A percentile compares a stretch with the other conserved stretches of the same genome.
phyloP scores from a whole-genome alignment of 1,284 basidiomycete species.

The Pseudozyma tsukubaensis region DNA sequence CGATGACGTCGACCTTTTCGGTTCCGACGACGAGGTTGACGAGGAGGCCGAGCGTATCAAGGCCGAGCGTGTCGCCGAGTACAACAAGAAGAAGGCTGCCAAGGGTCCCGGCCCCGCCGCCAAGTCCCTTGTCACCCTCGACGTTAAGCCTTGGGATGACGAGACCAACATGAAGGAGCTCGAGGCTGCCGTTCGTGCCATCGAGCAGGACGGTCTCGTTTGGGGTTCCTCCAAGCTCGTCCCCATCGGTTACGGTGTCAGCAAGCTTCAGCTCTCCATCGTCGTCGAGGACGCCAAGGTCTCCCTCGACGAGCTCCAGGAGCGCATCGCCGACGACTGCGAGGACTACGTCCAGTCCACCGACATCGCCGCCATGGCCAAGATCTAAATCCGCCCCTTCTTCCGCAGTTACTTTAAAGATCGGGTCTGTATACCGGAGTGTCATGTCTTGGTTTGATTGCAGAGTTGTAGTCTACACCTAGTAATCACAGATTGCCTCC shows the following conservation, averaged over 20 bases:
- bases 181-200: conserved; percentile 84
- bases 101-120: conserved; percentile 76
- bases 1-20: conserved; percentile 92
- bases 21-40: conserved; percentile 89
- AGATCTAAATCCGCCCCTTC: conserved; percentile 55
- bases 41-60: conserved; percentile 94
- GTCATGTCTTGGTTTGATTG: background rate
- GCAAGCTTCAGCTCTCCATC: conserved; percentile 90
- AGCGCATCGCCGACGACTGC: conserved; percentile 72
- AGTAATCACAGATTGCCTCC: conserved; percentile 24
- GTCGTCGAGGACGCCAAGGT: conserved; percentile 97
- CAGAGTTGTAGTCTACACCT: background rate
- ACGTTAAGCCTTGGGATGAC: conserved; percentile 98
- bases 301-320: conserved; percentile 90
- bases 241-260: conserved; percentile 91
- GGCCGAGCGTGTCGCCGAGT: conserved; percentile 92
- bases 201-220: conserved; percentile 90
- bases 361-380: conserved; percentile 73
- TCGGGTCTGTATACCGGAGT: conserved; percentile 38
- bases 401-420: background rate
- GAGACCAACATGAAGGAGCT: conserved; percentile 95
- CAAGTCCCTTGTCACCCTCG: conserved; percentile 92
- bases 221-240: conserved; percentile 91
- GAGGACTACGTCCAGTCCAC: conserved; percentile 96
- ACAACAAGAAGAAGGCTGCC: conserved; percentile 90